A percentile compares a stretch with the other conserved stretches of the same genome.
These are phyloP conservation scores for Rhododendron williamsianum DNA, from an alignment of 148 eudicot genomes.

Conservation along the genomic window DNA sequence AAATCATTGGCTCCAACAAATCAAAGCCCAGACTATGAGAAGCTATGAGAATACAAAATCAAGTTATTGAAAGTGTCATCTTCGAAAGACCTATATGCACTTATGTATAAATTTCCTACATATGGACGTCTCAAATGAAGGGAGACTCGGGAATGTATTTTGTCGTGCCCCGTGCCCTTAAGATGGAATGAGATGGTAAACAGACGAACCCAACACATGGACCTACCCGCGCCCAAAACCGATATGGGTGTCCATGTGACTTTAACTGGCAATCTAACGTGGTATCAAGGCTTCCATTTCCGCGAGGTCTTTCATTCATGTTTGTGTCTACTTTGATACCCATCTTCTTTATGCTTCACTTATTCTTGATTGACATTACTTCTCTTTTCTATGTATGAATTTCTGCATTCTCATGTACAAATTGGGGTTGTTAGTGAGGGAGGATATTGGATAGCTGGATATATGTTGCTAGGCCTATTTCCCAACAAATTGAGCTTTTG, in stretches of 20 bases:
- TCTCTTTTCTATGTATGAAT: neutral
- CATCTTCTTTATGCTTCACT: neutral
- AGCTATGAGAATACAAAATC: neutral
- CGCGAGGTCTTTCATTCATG: neutral
- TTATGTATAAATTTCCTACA: neutral
- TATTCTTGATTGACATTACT: neutral
- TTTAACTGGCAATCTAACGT: neutral
- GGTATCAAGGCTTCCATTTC: neutral
- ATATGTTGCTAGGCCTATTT: neutral
- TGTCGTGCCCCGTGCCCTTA: neutral
- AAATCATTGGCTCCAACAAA: neutral
- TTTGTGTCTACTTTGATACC: neutral
- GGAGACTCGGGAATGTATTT: neutral
- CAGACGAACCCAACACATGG: neutral
- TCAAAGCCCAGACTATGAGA: neutral
- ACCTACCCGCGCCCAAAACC: neutral
- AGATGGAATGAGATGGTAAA: neutral
- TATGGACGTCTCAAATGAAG: neutral
- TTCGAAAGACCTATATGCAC: neutral
- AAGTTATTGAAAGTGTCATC: neutral
- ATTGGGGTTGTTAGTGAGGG: neutral
- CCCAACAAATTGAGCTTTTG: neutral
- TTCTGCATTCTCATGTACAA: neutral
- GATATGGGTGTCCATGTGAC: neutral
- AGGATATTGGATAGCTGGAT: neutral